Conservation (phyloP, 2,329 filamentous ascomycete species). For the Talaromyces islandicus region DNA sequence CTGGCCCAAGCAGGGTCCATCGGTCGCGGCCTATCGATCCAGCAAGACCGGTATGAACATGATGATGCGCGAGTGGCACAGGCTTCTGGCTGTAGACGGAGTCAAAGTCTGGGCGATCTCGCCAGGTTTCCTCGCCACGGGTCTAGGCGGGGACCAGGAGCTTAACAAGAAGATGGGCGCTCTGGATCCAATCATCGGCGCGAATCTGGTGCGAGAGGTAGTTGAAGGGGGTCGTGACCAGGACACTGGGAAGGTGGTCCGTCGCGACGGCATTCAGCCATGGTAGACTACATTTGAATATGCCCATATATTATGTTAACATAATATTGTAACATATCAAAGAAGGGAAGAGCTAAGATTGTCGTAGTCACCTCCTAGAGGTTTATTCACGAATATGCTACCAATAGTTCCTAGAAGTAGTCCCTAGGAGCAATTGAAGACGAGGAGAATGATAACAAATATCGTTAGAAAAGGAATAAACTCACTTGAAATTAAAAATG, state of each 20-base stretch:
- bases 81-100: slow-evolving; percentile 42
- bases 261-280: slow-evolving; percentile 11
- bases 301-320: not conserved
- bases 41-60: slow-evolving; percentile 45
- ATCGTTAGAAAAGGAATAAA: no score
- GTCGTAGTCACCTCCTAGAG: no score
- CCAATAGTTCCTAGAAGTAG: no score
- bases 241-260: slow-evolving; percentile 35
- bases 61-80: slow-evolving; percentile 43
- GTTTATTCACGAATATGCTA: no score
- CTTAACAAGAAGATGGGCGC: slow-evolving; percentile 15
- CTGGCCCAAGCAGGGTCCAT: slow-evolving; percentile 35
- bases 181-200: slow-evolving; percentile 30
- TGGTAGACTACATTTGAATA: not conserved
- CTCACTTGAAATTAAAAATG: no score
- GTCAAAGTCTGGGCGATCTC: slow-evolving; percentile 47
- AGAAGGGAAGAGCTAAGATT: no score
- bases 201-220: slow-evolving; percentile 21
- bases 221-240: slow-evolving; percentile 37
- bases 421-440: no score
- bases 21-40: slow-evolving; percentile 31
- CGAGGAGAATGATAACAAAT: no score
- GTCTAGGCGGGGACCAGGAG: slow-evolving; percentile 33
- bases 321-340: no score
- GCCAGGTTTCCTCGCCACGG: slow-evolving; percentile 46